Conservation (phyloP, 2,329 filamentous ascomycete genomes). For the Elsinoe perseae region DNA sequence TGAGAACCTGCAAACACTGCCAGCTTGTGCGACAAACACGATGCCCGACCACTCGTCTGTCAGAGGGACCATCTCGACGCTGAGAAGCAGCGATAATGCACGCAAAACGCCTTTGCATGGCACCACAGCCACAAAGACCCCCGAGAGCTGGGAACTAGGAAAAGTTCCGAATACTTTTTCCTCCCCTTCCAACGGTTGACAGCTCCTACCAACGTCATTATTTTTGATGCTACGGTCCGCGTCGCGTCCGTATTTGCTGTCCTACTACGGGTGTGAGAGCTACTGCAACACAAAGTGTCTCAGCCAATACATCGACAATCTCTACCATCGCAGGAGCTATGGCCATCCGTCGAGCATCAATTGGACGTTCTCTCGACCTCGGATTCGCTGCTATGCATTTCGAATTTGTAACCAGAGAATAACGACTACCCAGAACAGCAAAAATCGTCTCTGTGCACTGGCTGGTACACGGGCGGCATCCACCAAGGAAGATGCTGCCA, state of each 20-base stretch:
- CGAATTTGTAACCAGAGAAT: too few species aligned
- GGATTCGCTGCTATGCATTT: too few species aligned
- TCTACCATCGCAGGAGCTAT: not conserved
- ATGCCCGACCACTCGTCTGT: not conserved
- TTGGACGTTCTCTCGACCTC: too few species aligned
- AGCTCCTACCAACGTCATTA: not conserved
- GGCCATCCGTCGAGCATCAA: not conserved
- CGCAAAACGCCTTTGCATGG: not conserved
- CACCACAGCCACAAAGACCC: constrained; percentile 1
- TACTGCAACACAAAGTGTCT: not conserved
- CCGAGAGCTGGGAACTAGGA: not conserved
- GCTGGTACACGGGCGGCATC: too few species aligned
- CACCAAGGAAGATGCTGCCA: too few species aligned
- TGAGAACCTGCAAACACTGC: not conserved
- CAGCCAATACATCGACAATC: not conserved
- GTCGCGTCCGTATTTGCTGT: not conserved
- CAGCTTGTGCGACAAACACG: not conserved
- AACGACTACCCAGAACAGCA: too few species aligned
- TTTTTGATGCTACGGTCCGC: not conserved
- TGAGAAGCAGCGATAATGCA: not conserved
- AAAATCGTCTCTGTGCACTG: too few species aligned
- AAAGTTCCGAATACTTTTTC: not conserved
- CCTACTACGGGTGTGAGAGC: not conserved
- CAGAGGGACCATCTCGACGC: not conserved
- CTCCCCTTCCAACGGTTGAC: not conserved